A percentile compares a stretch with the other conserved stretches of the same genome.
These are phyloP conservation scores for Lepidium africanum DNA, from an alignment of 345 rosid species.

Conservation along the genomic window DNA sequence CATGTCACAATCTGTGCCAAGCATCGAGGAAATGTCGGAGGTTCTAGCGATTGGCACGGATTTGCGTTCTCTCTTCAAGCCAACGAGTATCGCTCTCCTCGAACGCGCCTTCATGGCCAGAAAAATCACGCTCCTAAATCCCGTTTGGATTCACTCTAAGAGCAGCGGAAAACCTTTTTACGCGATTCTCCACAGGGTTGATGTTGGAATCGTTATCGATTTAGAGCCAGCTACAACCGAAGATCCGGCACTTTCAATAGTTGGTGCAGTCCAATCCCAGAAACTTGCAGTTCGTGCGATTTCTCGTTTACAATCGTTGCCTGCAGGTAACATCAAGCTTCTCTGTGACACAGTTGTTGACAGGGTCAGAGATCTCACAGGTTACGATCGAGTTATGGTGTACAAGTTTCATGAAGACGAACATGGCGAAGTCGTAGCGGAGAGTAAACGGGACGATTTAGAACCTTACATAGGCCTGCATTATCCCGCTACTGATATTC, in stretches of 20 bases:
- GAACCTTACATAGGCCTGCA: constrained; percentile 90
- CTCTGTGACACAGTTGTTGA: constrained; percentile 86
- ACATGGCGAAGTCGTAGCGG: constrained; percentile 92
- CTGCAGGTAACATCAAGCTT: constrained; percentile 79
- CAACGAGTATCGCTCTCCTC: constrained; percentile 48
- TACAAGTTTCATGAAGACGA: constrained; percentile 96
- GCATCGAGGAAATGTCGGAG: constrained; percentile 63
- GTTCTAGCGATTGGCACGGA: constrained; percentile 57
- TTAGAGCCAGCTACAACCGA: constrained; percentile 87
- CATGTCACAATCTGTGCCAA: constrained; percentile 77
- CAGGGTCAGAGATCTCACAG: constrained; percentile 76
- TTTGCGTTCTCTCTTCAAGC: constrained; percentile 59
- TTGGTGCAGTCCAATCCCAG: constrained; percentile 96
- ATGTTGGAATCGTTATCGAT: constrained; percentile 91
- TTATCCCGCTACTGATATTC: constrained; percentile 93
- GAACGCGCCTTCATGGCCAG: constrained; percentile 78
- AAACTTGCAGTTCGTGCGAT: constrained; percentile 87
- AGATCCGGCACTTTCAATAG: constrained; percentile 88
- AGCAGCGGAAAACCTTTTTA: constrained; percentile 74
- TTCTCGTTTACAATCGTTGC: constrained; percentile 78
- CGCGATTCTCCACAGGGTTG: constrained; percentile 81
- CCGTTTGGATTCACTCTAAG: constrained; percentile 82
- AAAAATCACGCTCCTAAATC: constrained; percentile 75
- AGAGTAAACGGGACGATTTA: constrained; percentile 63
- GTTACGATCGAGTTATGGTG: constrained; percentile 92